Percentiles rank a stretch among this genome's conserved stretches.
phyloP scores from a whole-genome alignment of 371 early-diverging fungal species.

The Mucor ambiguus region DNA sequence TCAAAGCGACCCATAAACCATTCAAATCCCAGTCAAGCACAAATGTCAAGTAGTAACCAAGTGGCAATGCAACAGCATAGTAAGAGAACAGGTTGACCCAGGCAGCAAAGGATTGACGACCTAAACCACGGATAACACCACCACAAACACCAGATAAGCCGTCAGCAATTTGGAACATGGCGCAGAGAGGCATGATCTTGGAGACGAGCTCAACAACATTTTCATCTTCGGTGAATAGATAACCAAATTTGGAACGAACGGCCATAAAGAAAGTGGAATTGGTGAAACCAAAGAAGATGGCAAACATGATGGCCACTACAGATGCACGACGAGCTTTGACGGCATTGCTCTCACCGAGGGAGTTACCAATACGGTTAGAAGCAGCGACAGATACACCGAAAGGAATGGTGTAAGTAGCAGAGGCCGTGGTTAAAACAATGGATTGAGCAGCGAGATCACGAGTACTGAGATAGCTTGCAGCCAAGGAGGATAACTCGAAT shows the following conservation, averaged over 20 bases:
- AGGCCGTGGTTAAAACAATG: constrained; percentile 70
- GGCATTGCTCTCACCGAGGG: constrained; percentile 57
- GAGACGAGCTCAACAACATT: constrained; percentile 70
- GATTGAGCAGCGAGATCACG: constrained; percentile 81
- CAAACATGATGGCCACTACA: constrained; percentile 44
- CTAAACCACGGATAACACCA: constrained; percentile 71
- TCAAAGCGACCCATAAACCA: constrained; percentile 70
- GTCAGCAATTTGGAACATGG: constrained; percentile 77
- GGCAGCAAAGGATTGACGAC: constrained; percentile 69
- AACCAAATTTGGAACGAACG: constrained; percentile 55
- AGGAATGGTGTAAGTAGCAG: constrained; percentile 70
- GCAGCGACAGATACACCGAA: constrained; percentile 73
- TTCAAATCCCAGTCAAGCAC: constrained; percentile 51
- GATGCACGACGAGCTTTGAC: constrained; percentile 46
- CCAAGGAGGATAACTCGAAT: constrained; percentile 73
- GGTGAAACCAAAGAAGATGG: constrained; percentile 36
- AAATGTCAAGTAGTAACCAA: constrained; percentile 64
- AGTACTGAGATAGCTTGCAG: constrained; percentile 77
- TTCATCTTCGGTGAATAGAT: constrained; percentile 65
- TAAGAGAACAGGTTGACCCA: constrained; percentile 64
- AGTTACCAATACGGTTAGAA: constrained; percentile 78
- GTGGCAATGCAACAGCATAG: constrained; percentile 66
- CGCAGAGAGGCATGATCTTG: constrained; percentile 69
- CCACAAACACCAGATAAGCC: constrained; percentile 64
- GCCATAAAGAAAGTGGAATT: constrained; percentile 36